Base-by-base conservation (phyloP, 169 alveolate genomes). In the Plasmodium relictum region DNA sequence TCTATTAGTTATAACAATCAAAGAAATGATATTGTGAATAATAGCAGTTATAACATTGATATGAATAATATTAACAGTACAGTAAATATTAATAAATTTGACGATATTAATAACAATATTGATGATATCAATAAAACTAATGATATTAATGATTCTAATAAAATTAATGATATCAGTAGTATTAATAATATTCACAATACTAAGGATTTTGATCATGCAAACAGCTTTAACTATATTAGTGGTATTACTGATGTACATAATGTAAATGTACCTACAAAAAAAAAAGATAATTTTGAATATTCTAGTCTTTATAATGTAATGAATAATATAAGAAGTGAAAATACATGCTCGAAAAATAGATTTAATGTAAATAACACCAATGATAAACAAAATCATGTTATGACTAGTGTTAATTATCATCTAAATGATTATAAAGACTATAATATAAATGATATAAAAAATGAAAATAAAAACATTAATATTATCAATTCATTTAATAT, bases 231-330 rank as follows among this genome's bases (percentile, higher is more conserved):
- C n/a, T 31, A 8, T 65, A 31, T 6, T 24, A 39, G 48, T 31
- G 9, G 14, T 41, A 31, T 65, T 14, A 16, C 52, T 37, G 24
- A 37, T 65, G 10, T 65, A n/a, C 56, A 65, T 24, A 31, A 65
- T 65, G n/a, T 37, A 65, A 65, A 41, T 65, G 16, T 41, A 37
- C 12, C 22, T n/a, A 37, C 37, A 16, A 65, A 65, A 65, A 65
- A 65, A 65, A 65, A 16, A 37, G 73, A 37, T n/a, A 16, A 24
- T 16, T 24, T 65, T 4, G 73, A 65, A 31, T 65, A 65, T 37
- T 41, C 14, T n/a, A 65, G 37, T 37, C 9, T 65, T 39, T 41
- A 58, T 14, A 22, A n/a, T 16, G 3, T 8, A 58, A 4, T 58
- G 18, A 12, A 58, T 58, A 31, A 58, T 16, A 58, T 58, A 16